A percentile compares a stretch with the other conserved stretches of the same genome.
These are phyloP conservation scores for Colletotrichum camelliae DNA, from an alignment of 2,329 filamentous ascomycete genomes.

Conservation along the genomic window DNA sequence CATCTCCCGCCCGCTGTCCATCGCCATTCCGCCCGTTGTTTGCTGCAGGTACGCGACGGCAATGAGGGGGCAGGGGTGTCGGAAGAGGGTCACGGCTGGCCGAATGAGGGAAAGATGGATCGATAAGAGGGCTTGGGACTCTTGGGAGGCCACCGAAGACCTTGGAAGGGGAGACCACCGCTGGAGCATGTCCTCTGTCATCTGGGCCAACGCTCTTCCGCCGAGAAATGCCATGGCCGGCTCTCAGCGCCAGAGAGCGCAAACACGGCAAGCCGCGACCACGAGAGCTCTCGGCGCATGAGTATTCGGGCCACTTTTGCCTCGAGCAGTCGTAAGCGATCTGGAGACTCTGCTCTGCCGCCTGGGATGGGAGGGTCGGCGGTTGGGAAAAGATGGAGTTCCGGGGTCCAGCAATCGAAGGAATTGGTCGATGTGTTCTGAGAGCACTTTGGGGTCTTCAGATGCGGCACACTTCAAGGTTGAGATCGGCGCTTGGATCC, in stretches of 20 bases:
- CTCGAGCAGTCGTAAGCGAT: conserved; percentile 8
- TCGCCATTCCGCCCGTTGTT: neutral
- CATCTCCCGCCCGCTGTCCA: neutral
- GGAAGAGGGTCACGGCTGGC: neutral
- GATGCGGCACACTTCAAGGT: conserved; percentile 1
- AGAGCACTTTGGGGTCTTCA: neutral
- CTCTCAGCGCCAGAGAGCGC: neutral
- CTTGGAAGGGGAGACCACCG: neutral
- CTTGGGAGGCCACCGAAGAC: neutral
- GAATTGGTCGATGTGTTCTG: neutral
- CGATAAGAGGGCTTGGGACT: neutral
- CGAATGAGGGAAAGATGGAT: neutral
- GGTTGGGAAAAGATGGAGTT: neutral
- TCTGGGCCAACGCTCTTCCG: neutral
- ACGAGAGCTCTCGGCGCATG: conserved; percentile 18
- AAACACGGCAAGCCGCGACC: conserved; percentile 1
- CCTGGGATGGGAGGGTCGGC: neutral
- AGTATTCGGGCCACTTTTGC: neutral
- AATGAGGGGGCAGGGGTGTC: neutral
- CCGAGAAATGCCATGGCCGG: conserved; percentile 5
- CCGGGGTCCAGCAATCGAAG: neutral
- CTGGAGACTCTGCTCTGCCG: neutral
- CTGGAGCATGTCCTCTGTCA: neutral
- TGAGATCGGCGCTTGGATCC: conserved; percentile 19
- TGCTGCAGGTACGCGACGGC: conserved; percentile 6